phyloP scores from a whole-genome alignment of 352 stramenopile species.

The Peronospora farinosa region DNA sequence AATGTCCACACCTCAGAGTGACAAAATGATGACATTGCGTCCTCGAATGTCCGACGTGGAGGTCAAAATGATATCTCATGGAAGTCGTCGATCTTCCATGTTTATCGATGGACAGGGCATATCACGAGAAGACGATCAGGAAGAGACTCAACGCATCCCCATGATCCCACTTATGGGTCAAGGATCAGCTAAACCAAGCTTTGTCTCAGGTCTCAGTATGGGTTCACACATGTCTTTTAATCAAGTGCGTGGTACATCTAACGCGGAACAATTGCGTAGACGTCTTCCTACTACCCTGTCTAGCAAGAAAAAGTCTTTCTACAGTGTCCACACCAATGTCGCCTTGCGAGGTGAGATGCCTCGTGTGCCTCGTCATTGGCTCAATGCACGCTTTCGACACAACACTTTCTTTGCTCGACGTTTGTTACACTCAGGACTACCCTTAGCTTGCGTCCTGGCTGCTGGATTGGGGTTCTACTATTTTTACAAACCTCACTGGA shows the following conservation, averaged over 20 bases:
- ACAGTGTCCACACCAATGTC: conserved; percentile 18
- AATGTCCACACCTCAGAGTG: conserved; percentile 25
- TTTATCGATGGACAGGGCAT: conserved; percentile 23
- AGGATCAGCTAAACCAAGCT: conserved; percentile 21
- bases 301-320: conserved; percentile 57
- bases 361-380: conserved; percentile 44
- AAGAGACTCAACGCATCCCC: conserved; percentile 27
- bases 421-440: conserved; percentile 39
- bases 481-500: conserved; percentile 40
- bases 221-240: conserved; percentile 26
- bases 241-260: conserved; percentile 10
- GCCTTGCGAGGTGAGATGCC: conserved; percentile 45
- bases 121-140: conserved; percentile 24
- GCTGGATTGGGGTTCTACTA: conserved; percentile 64
- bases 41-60: conserved; percentile 29
- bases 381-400: conserved; percentile 51
- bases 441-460: conserved; percentile 37
- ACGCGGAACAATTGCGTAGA: conserved; percentile 16
- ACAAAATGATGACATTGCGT: conserved; percentile 17
- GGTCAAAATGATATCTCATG: conserved; percentile 18
- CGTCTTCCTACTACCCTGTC: conserved; percentile 19
- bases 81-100: conserved; percentile 10
- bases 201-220: conserved; percentile 19
- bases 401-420: conserved; percentile 80
- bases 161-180: conserved; percentile 30